Evolutionary conservation across 2,329 filamentous ascomycete species (phyloP), one percentile per base, ranked within the genome.

Genomic region (Aspergillus clavatus): DNA sequence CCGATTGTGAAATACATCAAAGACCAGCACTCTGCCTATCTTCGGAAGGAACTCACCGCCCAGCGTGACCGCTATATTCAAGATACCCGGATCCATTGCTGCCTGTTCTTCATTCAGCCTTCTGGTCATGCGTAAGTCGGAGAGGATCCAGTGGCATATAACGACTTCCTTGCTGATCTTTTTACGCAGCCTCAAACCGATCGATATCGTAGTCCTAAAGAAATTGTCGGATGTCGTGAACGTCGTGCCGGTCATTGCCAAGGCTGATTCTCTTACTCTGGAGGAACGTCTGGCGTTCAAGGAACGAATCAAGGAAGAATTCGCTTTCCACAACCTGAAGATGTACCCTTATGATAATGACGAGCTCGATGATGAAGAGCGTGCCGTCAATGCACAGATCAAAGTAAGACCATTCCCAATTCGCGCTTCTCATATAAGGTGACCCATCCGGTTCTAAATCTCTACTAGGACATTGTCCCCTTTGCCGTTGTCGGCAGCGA

Each of bases 1-100:
- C 93, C 93, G 54, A 98, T 98, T 70, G 91, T 98, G 80, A 98
- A 98, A 80, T 98, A 98, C 76, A 98, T 98, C 81, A 98, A 98
- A 81, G 93, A 98, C 74, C 93, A 98, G 79, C 93, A 98, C 80
- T 96, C 89, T 42, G 91, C 93, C 63, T 98, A 97, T 77, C 83
- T 98, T 61, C 88, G 93, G 73, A 98, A 98, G 81, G 93, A 98
- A 74, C 89, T 98, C 66, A 97, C 93, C 45, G 93, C 93, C 59
- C 93, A 98, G 80, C 88, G 93, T 74, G 93, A 98, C 76, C 86
- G 93, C 65, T 98, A 98, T 73, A 96, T 98, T 59, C 91, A 95
- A 77, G 93, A 98, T 74, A 98, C 93, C 58, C 87, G 93, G 66
- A 96, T 98, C 66, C 93, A 98, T 80, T 96, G 89, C 84, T 98